These are phyloP conservation scores for Phaeophleospora eucalypticola DNA, from an alignment of 2,329 filamentous ascomycete genomes.

Conservation along the genomic window DNA sequence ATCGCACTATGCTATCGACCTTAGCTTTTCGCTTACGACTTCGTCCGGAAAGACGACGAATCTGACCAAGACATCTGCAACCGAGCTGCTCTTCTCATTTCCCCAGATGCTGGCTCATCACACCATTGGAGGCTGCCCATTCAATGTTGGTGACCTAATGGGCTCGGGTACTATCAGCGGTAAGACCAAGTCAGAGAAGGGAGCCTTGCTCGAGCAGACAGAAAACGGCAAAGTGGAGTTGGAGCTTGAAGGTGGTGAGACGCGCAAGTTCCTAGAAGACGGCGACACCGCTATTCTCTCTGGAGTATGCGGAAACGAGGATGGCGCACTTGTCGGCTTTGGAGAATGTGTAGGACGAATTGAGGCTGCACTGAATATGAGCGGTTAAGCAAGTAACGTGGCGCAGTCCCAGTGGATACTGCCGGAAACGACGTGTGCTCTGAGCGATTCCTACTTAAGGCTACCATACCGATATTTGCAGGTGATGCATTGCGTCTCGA, in stretches of 20 bases:
- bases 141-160: slow-evolving; percentile 69
- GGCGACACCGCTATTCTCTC: slow-evolving; percentile 66
- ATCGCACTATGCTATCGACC: slow-evolving; percentile 63
- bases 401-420: neutral
- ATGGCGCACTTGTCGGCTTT: slow-evolving; percentile 69
- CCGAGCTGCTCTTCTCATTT: slow-evolving; percentile 75
- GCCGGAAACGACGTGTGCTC: too few species aligned
- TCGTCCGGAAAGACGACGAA: slow-evolving; percentile 43
- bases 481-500: neutral
- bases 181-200: slow-evolving; percentile 52
- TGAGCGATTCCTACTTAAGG: too few species aligned
- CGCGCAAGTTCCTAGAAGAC: slow-evolving; percentile 68
- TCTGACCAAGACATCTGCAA: slow-evolving; percentile 58
- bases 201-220: slow-evolving; percentile 69
- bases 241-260: slow-evolving; percentile 59
- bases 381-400: slow-evolving; percentile 3
- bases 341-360: slow-evolving; percentile 68
- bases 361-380: slow-evolving; percentile 35
- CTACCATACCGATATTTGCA: neutral
- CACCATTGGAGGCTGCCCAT: slow-evolving; percentile 68
- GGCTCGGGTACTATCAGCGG: slow-evolving; percentile 78
- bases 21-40: slow-evolving; percentile 59
- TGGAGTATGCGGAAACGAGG: slow-evolving; percentile 60
- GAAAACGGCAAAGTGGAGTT: slow-evolving; percentile 64
- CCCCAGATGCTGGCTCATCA: slow-evolving; percentile 80